Base-by-base conservation (phyloP, 2,329 filamentous ascomycete genomes). In the Diaporthe vaccinii region DNA sequence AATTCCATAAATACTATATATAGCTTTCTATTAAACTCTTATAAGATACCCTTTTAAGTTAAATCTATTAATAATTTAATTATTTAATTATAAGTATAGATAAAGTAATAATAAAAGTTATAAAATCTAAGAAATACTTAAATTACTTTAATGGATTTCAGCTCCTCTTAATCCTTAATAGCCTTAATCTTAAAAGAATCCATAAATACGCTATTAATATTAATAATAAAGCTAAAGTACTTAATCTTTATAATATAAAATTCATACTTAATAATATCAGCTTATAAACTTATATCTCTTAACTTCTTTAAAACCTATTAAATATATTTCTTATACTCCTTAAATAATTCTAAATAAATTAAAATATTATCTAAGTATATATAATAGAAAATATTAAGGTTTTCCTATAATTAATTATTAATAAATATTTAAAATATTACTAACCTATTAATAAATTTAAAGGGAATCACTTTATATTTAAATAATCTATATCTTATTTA, bases 181-280 rank as follows among this genome's bases (percentile, higher is more conserved):
- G 57, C 28, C 17, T 4, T 31, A 31, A 70, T n/a, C 17, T 70
- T 57, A 25, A 25, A 55, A 3, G 8, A 7, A 15, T 57, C 36
- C 28, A 70, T 57, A 39, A 28, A 22, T 22, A 69, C 39, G 4
- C 14, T 57, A 41, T 69, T 55, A 17, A 10, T 69, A 55, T n/a
- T 55, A 55, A 69, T 36, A 36, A 69, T 69, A 70, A 70, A 70
- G 5, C 20, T 20, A 4, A 70, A 31, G 20, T 36, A 57, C 49
- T 57, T 70, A 36, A 22, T 57, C 31, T 70, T 57, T 57, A 70
- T 57, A 58, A 58, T 58, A 58, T 55, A 22, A 69, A 15, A 25
- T 69, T 25, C 10, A n/a, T 51, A 51, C 4, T n/a, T n/a, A n/a
- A n/a, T n/a, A n/a, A n/a, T n/a, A n/a, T n/a, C n/a, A n/a, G n/a